Evolutionary conservation across 2,329 filamentous ascomycete genomes (phyloP), one percentile per base, ranked within the genome.

Genomic region (Penicillium corylophilum): DNA sequence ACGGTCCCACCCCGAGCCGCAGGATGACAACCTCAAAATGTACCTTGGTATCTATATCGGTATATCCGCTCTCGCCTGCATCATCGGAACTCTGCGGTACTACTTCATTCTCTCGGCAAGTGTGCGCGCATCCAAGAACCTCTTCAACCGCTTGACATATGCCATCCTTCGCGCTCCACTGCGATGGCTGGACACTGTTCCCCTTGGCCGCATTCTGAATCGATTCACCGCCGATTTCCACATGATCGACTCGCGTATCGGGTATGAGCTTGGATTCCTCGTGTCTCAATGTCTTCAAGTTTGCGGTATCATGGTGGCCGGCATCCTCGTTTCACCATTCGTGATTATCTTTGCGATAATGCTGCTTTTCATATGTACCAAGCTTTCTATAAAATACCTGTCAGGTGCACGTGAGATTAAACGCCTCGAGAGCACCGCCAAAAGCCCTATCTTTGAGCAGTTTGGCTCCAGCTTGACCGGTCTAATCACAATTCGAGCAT

Each of bases 121-220:
- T 16, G 78, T 92, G 59, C 80, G 78, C 51, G 88, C 88, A 5
- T 90, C 87, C 15, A 78, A 83, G 39, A 74, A 75, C 43, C 76
- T 92, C 4, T 93, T 91, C 58, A 79, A 83, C 29, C 79, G 80
- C 46, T 80, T 92, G 54, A 83, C 86, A 33, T 85, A 82, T 59
- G 79, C 83, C 1, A 80, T 93, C 6, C 77, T 93, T 3, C 82
- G 86, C 16, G 85, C 88, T 5, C 88, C 87, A 1, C 76, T 92
- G n/a, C 78, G 88, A 54, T 91, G 88, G 87, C 78, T 93, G 33
- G 89, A 93, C 64, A 92, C 88, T 0, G 85, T 90, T 0, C 89
- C 89, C 0, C 77, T 90, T 1, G 89, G 89, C 2, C 82, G 89
- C 41, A 82, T 92, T 33, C 75, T 92, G 18, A 93, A 93, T 71